phyloP scores from a whole-genome alignment of 129 eudicot species.

The Pittosporum tobira region DNA sequence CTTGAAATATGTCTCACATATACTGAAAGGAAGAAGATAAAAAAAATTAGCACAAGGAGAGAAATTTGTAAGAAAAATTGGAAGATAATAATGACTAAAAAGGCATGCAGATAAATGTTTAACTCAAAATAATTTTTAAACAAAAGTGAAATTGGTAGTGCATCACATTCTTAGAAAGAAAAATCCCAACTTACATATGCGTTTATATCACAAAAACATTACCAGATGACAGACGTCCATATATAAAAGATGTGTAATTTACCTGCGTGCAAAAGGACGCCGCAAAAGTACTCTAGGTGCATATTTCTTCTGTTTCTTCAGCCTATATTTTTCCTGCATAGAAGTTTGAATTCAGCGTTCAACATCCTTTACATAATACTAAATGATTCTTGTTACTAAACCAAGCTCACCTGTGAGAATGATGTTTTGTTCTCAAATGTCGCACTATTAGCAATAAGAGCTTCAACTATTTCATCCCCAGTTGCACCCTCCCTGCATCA shows the following conservation, averaged over 20 bases:
- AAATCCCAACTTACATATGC: slow-evolving; percentile 1
- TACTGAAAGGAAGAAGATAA: slow-evolving; percentile 39
- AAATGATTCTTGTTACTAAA: not conserved
- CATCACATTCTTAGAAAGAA: slow-evolving; percentile 2
- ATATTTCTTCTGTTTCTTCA: slow-evolving; percentile 91
- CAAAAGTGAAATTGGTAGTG: not conserved
- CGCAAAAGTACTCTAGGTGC: slow-evolving; percentile 83
- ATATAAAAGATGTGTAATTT: not conserved
- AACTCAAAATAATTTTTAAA: not conserved
- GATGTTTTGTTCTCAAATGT: slow-evolving; percentile 93
- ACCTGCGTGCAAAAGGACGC: slow-evolving; percentile 95
- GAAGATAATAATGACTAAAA: not conserved
- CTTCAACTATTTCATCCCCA: slow-evolving; percentile 86
- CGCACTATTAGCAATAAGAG: slow-evolving; percentile 87
- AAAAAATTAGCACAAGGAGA: slow-evolving; percentile 17
- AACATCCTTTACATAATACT: not conserved
- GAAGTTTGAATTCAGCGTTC: slow-evolving; percentile 11
- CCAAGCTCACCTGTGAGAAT: slow-evolving; percentile 64
- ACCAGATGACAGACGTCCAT: not conserved
- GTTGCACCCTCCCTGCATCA: slow-evolving; percentile 72
- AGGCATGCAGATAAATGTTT: not conserved
- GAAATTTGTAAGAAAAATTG: not conserved
- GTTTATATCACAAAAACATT: not conserved
- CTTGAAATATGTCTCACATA: slow-evolving; percentile 97
- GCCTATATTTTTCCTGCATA: slow-evolving; percentile 81